Evolutionary conservation across 1,284 basidiomycete genomes (phyloP), one percentile per base, ranked within the genome.

Genomic region (Tetrapyrgos nigripes): DNA sequence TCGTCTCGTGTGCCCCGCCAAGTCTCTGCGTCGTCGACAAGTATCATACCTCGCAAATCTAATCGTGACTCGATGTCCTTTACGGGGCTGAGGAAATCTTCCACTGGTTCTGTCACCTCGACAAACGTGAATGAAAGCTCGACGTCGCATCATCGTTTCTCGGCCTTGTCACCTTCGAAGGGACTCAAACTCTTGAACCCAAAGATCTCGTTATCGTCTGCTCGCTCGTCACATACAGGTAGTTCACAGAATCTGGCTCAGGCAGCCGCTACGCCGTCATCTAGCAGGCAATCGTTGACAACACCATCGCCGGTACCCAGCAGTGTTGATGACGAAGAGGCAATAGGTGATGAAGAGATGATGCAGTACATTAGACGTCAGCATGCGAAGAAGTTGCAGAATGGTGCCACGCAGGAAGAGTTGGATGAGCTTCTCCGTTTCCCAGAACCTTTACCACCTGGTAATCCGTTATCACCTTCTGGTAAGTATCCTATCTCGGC

Each of bases 301-400:
- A 92, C 92, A 2, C 91, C 91, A n/a, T 93, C 92, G 9, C 91
- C 91, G 3, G 84, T 82, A 5, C 89, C 85, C 23, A 88, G 83
- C 63, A 77, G 83, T 2, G 79, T 91, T 0, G 94, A 96, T 63
- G 97, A 99, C 62, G 97, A 99, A 64, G 96, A 98, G 74, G 61
- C 90, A 1, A 76, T 91, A 13, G 97, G 93, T 21, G 97, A 99
- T 69, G 94, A 96, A 62, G 97, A 99, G 78, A 99, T 99, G 97
- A 79, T 92, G 68, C 89, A 92, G 61, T 99, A 98, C 73, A 94
- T 98, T 61, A 85, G 87, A 64, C 85, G 96, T 29, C 92, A 97
- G 66, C 92, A 96, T 64, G 87, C 92, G 13, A 94, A 94, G 78
- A 94, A 93, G 73, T 76, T 96, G 56, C 92, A 94, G 2, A 83